Conservation (phyloP, 139 green algal genomes). For the Micractinium conductrix region DNA sequence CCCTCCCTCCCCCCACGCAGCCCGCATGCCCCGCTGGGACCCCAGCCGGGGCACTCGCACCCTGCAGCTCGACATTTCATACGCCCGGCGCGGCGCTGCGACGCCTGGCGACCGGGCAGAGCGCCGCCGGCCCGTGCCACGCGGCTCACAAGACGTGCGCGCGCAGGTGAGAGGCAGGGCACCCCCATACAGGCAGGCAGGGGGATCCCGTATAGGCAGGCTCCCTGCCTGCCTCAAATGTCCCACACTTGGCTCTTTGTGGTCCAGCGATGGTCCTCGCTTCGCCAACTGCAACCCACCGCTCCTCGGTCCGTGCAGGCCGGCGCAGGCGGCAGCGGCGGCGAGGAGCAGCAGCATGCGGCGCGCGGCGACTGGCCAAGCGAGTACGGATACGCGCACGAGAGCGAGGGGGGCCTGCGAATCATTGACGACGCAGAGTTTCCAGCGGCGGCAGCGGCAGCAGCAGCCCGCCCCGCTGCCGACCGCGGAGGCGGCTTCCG, state of each 20-base stretch:
- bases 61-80: constrained; percentile 60
- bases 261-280: no score
- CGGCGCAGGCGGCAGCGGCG: neutral
- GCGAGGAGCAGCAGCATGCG: neutral
- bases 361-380: neutral
- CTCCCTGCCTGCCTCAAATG: no score
- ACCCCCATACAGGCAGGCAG: no score
- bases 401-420: constrained; percentile 53
- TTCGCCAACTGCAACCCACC: no score
- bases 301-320: no score
- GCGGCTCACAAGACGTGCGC: constrained; percentile 5
- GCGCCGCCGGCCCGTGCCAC: neutral
- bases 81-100: neutral
- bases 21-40: constrained; percentile 70
- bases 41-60: constrained; percentile 49
- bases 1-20: neutral
- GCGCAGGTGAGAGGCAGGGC: no score
- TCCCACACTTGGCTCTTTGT: no score
- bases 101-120: neutral
- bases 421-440: constrained; percentile 74
- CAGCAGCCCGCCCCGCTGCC: no score
- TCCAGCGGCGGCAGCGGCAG: neutral
- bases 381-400: constrained; percentile 43
- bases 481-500: no score
- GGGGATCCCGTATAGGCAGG: no score